A percentile compares a stretch with the other conserved stretches of the same genome.
phyloP scores from a whole-genome alignment of 106 monocot genomes.

The Gastrodia elata region DNA sequence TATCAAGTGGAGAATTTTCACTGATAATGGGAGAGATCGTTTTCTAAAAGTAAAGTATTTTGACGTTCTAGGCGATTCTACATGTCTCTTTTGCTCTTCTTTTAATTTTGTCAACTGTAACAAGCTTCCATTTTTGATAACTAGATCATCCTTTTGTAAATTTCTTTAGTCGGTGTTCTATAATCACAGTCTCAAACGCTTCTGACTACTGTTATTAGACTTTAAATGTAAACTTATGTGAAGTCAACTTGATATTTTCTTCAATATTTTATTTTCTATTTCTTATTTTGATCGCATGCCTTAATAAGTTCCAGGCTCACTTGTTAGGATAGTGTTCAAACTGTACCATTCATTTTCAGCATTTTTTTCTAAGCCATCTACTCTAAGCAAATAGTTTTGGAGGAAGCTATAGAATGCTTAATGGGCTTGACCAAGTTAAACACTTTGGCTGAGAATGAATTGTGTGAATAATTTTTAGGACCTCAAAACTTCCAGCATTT shows the following conservation, averaged over 20 bases:
- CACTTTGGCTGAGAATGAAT: background rate
- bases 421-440: background rate
- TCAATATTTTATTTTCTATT: background rate
- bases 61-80: background rate
- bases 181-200: background rate
- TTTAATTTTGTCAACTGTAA: background rate
- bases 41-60: constrained; percentile 51
- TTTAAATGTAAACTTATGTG: background rate
- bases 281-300: background rate
- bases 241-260: background rate
- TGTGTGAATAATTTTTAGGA: background rate
- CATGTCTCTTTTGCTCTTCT: background rate
- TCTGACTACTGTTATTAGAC: background rate
- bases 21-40: constrained; percentile 63
- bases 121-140: background rate
- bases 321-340: background rate
- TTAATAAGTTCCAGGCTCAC: background rate
- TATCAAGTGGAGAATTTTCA: constrained; percentile 86
- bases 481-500: background rate
- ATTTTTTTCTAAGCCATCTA: background rate
- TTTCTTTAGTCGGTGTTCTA: background rate
- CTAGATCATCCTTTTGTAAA: background rate
- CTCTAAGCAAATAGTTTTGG: background rate
- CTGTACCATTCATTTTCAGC: background rate
- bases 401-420: background rate